These are phyloP conservation scores for Coemansia sp. DNA, from an alignment of 192 early-diverging fungal genomes.

Conservation along the genomic window DNA sequence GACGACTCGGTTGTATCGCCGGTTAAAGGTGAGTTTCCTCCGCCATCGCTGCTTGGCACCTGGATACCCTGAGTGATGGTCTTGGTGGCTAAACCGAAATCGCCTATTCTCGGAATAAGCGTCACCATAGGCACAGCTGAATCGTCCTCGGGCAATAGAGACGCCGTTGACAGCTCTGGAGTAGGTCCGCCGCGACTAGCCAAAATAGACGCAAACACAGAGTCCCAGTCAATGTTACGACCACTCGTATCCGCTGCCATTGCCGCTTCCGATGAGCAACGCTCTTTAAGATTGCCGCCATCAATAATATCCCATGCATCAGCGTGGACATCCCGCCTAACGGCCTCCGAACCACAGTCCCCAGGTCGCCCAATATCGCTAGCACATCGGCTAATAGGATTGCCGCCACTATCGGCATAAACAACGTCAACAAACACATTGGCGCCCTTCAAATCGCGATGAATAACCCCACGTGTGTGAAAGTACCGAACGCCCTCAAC, in stretches of 20 bases:
- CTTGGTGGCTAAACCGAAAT: constrained; percentile 92
- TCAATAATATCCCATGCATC: constrained; percentile 44
- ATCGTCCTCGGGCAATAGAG: neutral
- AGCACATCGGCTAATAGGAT: constrained; percentile 32
- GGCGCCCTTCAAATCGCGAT: constrained; percentile 89
- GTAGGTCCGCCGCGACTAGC: constrained; percentile 21
- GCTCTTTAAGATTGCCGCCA: constrained; percentile 41
- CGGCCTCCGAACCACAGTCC: neutral
- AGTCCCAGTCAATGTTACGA: constrained; percentile 50
- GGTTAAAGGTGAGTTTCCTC: neutral
- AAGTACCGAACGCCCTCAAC: constrained; percentile 71
- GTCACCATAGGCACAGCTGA: constrained; percentile 26
- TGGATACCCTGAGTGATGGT: constrained; percentile 23
- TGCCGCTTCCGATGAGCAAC: constrained; percentile 13
- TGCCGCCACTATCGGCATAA: constrained; percentile 38
- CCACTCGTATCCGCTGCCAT: neutral
- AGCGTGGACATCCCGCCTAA: constrained; percentile 18
- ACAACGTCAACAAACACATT: constrained; percentile 74
- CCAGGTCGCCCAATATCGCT: constrained; percentile 36
- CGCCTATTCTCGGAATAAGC: constrained; percentile 73
- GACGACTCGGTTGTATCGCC: constrained; percentile 2
- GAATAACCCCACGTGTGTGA: constrained; percentile 61
- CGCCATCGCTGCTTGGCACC: neutral
- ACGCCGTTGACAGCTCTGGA: neutral
- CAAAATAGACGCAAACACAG: constrained; percentile 41